A percentile compares a stretch with the other conserved stretches of the same genome.
Evolutionary conservation across 495 filamentous ascomycete genomes (phyloP).

Genomic region (Aspergillus saccharolyticus): DNA sequence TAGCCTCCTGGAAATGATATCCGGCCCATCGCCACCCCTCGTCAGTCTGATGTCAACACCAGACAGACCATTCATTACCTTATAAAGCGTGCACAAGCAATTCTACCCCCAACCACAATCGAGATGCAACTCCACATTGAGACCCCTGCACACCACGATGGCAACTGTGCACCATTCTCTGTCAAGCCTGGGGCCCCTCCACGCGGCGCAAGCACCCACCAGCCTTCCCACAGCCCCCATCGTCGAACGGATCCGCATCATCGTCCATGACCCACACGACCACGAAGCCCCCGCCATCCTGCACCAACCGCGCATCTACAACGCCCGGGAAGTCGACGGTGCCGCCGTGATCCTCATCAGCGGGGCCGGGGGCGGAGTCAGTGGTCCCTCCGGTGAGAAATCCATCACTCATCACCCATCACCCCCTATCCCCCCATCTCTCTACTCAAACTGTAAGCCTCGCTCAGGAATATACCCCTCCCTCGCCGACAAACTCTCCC

Average conservation of each 20-base stretch:
- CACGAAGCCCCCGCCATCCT: conserved; percentile 25
- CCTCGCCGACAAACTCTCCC: conserved; percentile 38
- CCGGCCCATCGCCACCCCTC: too few relatives aligned
- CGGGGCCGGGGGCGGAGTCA: conserved; percentile 42
- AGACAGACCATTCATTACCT: background rate
- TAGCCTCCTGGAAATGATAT: too few relatives aligned
- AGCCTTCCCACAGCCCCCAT: conserved; percentile 17
- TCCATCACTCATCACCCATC: background rate
- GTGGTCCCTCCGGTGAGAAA: conserved; percentile 35
- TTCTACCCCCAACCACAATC: background rate
- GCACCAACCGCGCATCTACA: conserved; percentile 22
- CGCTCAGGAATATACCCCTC: conserved; percentile 33
- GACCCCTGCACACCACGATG: conserved; percentile 3
- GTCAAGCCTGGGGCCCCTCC: conserved; percentile 23
- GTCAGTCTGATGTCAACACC: background rate
- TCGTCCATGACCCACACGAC: conserved; percentile 24
- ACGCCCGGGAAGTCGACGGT: conserved; percentile 9
- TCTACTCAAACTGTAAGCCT: too few relatives aligned
- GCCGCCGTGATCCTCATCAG: conserved; percentile 39
- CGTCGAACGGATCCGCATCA: conserved; percentile 20
- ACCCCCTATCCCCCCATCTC: background rate
- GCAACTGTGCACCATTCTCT: conserved; percentile 10
- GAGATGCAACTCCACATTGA: background rate
- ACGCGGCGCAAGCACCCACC: conserved; percentile 19
- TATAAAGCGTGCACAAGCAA: background rate